These are phyloP conservation scores for Phoma sp. DNA, from an alignment of 2,329 filamentous ascomycete genomes.

Conservation along the genomic window DNA sequence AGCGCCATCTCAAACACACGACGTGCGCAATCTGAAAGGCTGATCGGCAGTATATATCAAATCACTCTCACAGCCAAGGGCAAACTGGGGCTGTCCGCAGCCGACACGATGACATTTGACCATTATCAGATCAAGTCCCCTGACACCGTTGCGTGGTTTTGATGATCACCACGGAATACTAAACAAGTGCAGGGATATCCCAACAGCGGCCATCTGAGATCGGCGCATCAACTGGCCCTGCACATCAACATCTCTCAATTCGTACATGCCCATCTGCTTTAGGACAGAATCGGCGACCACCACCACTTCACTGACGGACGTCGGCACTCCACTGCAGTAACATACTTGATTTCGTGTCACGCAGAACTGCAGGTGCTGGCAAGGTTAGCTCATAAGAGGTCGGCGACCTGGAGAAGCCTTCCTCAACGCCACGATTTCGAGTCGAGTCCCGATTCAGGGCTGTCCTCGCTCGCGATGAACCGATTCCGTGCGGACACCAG, in stretches of 20 bases:
- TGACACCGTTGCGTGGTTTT: neutral
- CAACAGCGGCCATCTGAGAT: conserved; percentile 2
- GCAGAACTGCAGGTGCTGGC: neutral
- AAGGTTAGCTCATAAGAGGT: conserved; percentile 2
- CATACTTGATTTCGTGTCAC: conserved; percentile 2
- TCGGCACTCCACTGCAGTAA: neutral
- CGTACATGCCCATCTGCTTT: neutral
- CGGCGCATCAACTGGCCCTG: conserved; percentile 10
- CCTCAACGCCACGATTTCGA: conserved; percentile 5
- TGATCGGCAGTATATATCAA: conserved; percentile 10
- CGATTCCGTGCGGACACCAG: conserved; percentile 6
- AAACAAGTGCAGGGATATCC: conserved; percentile 6
- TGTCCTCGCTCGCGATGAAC: conserved; percentile 4
- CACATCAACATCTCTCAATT: conserved; percentile 11
- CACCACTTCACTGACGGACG: neutral
- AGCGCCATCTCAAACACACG: conserved; percentile 8
- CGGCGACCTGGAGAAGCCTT: conserved; percentile 8
- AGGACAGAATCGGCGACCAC: conserved; percentile 4
- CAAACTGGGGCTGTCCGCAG: neutral
- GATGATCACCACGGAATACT: conserved; percentile 3
- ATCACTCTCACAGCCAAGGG: neutral
- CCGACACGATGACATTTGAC: neutral
- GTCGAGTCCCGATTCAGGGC: conserved; percentile 9
- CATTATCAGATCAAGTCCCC: neutral
- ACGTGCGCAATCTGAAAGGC: conserved; percentile 10